Evolutionary conservation across 352 stramenopile genomes (phyloP), one percentile per base, ranked within the genome.

Genomic region (Albugo laibachii): DNA sequence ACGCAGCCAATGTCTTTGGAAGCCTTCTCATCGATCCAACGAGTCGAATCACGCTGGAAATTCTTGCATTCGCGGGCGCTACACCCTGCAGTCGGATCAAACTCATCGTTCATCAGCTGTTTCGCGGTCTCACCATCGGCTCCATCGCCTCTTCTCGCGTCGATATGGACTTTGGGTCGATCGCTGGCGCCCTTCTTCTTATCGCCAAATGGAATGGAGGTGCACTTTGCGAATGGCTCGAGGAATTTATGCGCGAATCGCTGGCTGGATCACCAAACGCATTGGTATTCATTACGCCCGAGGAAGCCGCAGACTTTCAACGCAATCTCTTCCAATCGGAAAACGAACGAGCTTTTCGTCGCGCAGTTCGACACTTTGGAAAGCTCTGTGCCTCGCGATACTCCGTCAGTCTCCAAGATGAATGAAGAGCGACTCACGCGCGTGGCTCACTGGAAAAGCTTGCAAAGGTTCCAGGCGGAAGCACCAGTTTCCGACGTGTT

Each of bases 321-420:
- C 62, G 59, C 18, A 61, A 81, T 14, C 55, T 92, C 15, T 85
- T 89, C 46, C 56, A 50, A 0, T 57, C 79, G 13, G 36, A 49
- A 10, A 70, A 69, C 31, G 79, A 92, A 53, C 63, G 74, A 35
- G 58, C 70, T 36, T 92, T 89, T 47, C 68, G 79, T 38, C 74
- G 77, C 20, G 61, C 60, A 1, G 56, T 89, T 16, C 74, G 77
- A 18, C 76, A 89, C 51, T 92, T 92, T 42, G 71, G 68, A 35
- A 83, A 83, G 48, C 58, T 81, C n/a, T 92, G 78, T 41, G 66
- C 62, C 50, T 83, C 74, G 47, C 64, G 75, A 31, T 83, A 80
- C n/a, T 66, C 73, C 18, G 48, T 54, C 1, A 58, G 34, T 43
- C 3, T 8, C 24, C 24, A 31, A 31, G 24, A 31, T 8, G 24